These are phyloP conservation scores for Exophiala calicioides DNA, from an alignment of 2,329 filamentous ascomycete species.

Conservation along the genomic window DNA sequence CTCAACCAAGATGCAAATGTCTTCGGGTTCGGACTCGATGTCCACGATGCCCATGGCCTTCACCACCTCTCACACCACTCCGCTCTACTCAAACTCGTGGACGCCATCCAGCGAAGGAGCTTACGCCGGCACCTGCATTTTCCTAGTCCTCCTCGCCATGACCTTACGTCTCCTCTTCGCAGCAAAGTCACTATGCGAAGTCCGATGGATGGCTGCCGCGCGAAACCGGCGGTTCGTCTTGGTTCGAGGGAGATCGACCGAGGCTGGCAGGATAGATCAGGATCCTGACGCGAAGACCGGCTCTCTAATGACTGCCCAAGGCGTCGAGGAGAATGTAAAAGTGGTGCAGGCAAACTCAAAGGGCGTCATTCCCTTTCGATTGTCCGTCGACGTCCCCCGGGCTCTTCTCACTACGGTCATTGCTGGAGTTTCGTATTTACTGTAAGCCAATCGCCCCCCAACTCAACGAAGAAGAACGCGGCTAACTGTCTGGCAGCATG, in stretches of 20 bases:
- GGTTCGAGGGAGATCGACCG: conserved; percentile 63
- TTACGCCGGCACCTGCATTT: conserved; percentile 90
- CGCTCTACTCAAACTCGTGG: conserved; percentile 71
- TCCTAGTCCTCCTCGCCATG: conserved; percentile 75
- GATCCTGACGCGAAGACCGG: conserved; percentile 65
- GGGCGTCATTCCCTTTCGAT: conserved; percentile 69
- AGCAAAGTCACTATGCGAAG: conserved; percentile 60
- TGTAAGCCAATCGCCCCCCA: conserved; percentile 61
- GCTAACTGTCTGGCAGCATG: conserved; percentile 63
- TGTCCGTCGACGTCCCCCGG: conserved; percentile 75
- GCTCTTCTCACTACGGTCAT: conserved; percentile 70
- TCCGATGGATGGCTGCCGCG: conserved; percentile 69
- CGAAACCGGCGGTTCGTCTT: conserved; percentile 74
- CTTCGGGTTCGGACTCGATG: conserved; percentile 9
- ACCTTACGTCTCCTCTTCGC: conserved; percentile 72
- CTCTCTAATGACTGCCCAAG: conserved; percentile 69
- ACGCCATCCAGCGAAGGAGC: conserved; percentile 67
- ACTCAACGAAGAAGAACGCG: background rate
- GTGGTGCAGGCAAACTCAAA: conserved; percentile 61
- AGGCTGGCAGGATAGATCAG: conserved; percentile 60
- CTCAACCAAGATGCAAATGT: too few species aligned
- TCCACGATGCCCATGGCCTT: conserved; percentile 45
- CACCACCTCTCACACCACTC: conserved; percentile 61
- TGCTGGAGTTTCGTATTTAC: conserved; percentile 76
- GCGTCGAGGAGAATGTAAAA: conserved; percentile 76